Base-by-base conservation (phyloP, 2,329 filamentous ascomycete species). In the Calonectria honghensis region DNA sequence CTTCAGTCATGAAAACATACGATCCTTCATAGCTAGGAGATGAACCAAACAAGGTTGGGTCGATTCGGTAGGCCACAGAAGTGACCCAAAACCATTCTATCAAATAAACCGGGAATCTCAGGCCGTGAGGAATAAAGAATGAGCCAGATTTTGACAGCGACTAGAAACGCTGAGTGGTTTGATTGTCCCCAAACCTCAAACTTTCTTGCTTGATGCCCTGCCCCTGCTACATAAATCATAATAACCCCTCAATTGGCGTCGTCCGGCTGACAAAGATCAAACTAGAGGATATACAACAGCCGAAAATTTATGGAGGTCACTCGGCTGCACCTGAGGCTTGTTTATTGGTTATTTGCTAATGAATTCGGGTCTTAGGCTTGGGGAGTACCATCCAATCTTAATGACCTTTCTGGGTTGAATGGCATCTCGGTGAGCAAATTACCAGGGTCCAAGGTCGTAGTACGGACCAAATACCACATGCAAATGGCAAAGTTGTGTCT, bases 381-480 rank as follows among this genome's bases (percentile, higher is more conserved):
- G 35, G 18, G 14, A 31, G 29, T 9, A 35, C n/a, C 6, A 16
- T 20, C 52, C 29, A n/a, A 35, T 35, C 7, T 2, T 16, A 14
- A 57, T 31, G 18, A 6, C 52, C 18, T 20, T 20, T 20, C 29
- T 20, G 29, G 27, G 16, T 32, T 54, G 51, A 20, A 32, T 54
- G 51, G 51, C 27, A 54, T 54, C 51, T 54, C 51, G 51, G 51
- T 54, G 51, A 57, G 52, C 27, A 57, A 32, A 32, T 20, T 57
- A 35, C 31, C 52, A 57, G 52, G 52, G 52, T 57, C 31, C 27
- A 35, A n/a, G 13, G 52, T 57, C 11, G 29, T 35, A 57, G 11
- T 32, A 18, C 18, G 16, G 31, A 29, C 52, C 20, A 57, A 35
- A 57, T 57, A 57, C 29, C 52, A 57, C 52, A 48, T 32, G 52